These are phyloP conservation scores for Musa balbisiana DNA, from an alignment of 202 grass and related monocot genomes.

Conservation along the genomic window DNA sequence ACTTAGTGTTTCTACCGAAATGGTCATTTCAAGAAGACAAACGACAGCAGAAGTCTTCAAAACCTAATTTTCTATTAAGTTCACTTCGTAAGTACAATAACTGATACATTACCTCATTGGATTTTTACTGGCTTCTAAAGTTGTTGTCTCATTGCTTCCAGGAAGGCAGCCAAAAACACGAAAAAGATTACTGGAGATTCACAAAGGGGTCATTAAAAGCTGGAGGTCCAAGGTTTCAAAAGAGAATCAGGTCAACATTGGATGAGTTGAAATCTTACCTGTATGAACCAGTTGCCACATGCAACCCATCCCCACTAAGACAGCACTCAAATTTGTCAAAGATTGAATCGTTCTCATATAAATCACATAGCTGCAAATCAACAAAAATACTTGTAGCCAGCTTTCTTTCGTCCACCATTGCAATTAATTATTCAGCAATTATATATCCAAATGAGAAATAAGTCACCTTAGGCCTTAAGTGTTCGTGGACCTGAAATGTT, in stretches of 20 bases:
- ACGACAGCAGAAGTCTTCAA: not conserved
- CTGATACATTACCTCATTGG: slow-evolving; percentile 50
- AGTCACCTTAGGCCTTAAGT: slow-evolving; percentile 15
- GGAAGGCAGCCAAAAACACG: slow-evolving; percentile 62
- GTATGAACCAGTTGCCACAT: slow-evolving; percentile 94
- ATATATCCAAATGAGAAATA: not conserved
- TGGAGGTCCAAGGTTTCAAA: not conserved
- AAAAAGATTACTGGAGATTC: slow-evolving; percentile 80
- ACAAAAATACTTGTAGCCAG: not conserved
- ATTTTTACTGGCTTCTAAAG: slow-evolving; percentile 88
- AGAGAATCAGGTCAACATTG: not conserved
- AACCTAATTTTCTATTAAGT: not conserved
- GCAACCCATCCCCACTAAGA: slow-evolving; percentile 82
- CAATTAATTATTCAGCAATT: not conserved
- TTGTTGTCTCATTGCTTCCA: slow-evolving; percentile 56
- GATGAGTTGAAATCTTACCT: slow-evolving; percentile 39
- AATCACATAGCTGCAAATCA: slow-evolving; percentile 78
- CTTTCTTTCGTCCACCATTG: not conserved
- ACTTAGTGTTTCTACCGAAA: not conserved
- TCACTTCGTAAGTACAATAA: not conserved
- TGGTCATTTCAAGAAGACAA: not conserved
- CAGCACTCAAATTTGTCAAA: slow-evolving; percentile 99
- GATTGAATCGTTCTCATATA: slow-evolving; percentile 97
- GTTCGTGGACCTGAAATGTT: slow-evolving; percentile 10
- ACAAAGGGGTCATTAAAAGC: not conserved